Evolutionary conservation across 352 stramenopile genomes (phyloP), one percentile per base, ranked within the genome.

Genomic region (Phytophthora rubi): DNA sequence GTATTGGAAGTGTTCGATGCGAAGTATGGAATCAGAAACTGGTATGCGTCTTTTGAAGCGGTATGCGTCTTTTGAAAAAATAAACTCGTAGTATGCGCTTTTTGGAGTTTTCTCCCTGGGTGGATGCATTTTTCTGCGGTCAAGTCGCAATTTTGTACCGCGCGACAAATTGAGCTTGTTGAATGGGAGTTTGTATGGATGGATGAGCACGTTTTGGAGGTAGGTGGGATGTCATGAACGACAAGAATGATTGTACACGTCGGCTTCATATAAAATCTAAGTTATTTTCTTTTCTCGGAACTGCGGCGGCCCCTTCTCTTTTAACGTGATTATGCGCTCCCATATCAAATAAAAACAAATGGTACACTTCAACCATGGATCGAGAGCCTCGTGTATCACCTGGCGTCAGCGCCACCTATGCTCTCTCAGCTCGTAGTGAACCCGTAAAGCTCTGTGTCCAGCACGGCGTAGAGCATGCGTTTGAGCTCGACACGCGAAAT

Each of bases 401-500:
- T 56, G 23, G 30, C 18, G 52, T 42, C 42, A 58, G 44, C 10
- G 12, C 16, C 16, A 23, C 42, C 42, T 15, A 21, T 15, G 42
- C 16, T 15, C 28, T 47, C 32, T 76, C 55, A 91, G 7, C 77
- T 77, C 1, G 80, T 89, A 3, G 86, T 91, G 59, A 94, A 92
- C 2, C 81, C 84, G 59, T 89, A 91, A 28, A 77, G 54, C 15
- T 94, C 81, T 1, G 81, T 89, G 60, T 91, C 75, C 39, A 92
- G 62, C 32, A 85, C 71, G 8, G 77, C 82, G 39, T 89, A 88
- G 4, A 93, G 60, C 67, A 90, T 81, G n/a, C 66, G 73, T 52
- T 79, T 79, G 15, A 93, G 68, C 59, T 98, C 85, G 23, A 85
- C 73, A 69, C 93, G 97, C 1, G 80, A 89, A 9, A 91, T 85